Conservation (phyloP, 306 rosid genomes). For the Canavalia gladiata region DNA sequence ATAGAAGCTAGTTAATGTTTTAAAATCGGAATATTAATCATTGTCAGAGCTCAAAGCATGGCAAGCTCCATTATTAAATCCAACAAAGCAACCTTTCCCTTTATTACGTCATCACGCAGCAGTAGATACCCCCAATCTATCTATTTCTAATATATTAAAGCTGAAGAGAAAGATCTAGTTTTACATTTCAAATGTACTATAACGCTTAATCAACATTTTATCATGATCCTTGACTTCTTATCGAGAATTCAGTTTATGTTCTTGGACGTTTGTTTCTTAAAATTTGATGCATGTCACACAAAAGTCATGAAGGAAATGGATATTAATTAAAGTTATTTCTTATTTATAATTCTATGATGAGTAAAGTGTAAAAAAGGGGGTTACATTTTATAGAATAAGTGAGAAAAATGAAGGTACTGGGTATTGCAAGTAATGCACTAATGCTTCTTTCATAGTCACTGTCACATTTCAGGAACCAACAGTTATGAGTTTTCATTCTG, state of each 20-base stretch:
- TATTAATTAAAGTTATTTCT: not conserved
- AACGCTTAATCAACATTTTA: not conserved
- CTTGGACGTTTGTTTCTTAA: not conserved
- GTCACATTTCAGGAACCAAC: not conserved
- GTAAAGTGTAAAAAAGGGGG: not conserved
- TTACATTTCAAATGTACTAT: not conserved
- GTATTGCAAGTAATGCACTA: not conserved
- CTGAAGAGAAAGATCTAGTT: not conserved
- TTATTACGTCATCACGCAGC: not conserved
- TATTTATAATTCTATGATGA: not conserved
- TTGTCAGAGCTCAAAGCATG: not conserved
- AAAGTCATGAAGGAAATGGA: not conserved
- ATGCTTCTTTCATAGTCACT: not conserved
- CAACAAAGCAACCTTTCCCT: not conserved
- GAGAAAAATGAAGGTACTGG: not conserved
- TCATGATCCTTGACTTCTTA: not conserved
- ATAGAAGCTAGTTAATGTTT: too few species aligned
- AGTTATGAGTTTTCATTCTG: not conserved
- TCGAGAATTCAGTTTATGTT: not conserved
- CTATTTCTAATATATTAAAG: not conserved
- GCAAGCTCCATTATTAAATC: not conserved
- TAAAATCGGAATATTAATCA: too few species aligned
- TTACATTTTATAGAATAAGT: not conserved
- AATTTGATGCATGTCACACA: not conserved
- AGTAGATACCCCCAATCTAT: not conserved